Percentiles rank a stretch among this genome's conserved stretches.
These are phyloP conservation scores for Leccinum sublutescens DNA, from an alignment of 768 basidiomycete species.

Conservation along the genomic window DNA sequence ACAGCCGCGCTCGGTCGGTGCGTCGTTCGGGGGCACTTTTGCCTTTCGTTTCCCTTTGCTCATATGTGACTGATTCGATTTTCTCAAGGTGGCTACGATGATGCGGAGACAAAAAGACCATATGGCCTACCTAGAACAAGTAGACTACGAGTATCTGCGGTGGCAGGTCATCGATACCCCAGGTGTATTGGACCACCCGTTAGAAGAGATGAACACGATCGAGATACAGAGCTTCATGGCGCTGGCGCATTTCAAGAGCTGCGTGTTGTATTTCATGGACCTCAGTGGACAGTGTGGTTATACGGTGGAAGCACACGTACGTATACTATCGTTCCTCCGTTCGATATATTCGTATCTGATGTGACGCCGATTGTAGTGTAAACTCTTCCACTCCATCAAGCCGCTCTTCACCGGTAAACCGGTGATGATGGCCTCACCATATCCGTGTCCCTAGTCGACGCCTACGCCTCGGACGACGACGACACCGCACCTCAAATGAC, in stretches of 20 bases:
- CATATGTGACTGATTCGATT: neutral
- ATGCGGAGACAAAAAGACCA: constrained; percentile 99
- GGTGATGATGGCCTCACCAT: neutral
- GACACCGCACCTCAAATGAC: constrained; percentile 43
- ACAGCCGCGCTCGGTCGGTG: constrained; percentile 95
- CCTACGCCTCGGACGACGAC: constrained; percentile 76
- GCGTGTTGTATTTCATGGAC: constrained; percentile 98
- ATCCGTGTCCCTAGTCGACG: constrained; percentile 46
- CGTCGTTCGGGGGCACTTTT: constrained; percentile 31
- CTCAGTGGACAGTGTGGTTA: constrained; percentile 98
- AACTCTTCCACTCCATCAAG: constrained; percentile 99
- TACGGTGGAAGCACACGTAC: constrained; percentile 90
- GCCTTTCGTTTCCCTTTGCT: neutral
- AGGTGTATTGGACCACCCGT: constrained; percentile 94
- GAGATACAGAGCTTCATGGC: constrained; percentile 99
- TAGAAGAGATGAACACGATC: constrained; percentile 99
- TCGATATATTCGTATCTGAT: neutral
- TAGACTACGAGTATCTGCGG: constrained; percentile 98
- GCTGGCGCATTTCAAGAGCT: constrained; percentile 91
- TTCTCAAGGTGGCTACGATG: constrained; percentile 89
- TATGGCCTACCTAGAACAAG: constrained; percentile 97
- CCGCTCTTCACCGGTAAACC: constrained; percentile 67
- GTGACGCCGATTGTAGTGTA: constrained; percentile 56
- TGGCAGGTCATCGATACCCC: constrained; percentile 99
- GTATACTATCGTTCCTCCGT: constrained; percentile 19